These are phyloP conservation scores for Stropharia rugosoannulata DNA, from an alignment of 768 basidiomycete genomes.

Conservation along the genomic window DNA sequence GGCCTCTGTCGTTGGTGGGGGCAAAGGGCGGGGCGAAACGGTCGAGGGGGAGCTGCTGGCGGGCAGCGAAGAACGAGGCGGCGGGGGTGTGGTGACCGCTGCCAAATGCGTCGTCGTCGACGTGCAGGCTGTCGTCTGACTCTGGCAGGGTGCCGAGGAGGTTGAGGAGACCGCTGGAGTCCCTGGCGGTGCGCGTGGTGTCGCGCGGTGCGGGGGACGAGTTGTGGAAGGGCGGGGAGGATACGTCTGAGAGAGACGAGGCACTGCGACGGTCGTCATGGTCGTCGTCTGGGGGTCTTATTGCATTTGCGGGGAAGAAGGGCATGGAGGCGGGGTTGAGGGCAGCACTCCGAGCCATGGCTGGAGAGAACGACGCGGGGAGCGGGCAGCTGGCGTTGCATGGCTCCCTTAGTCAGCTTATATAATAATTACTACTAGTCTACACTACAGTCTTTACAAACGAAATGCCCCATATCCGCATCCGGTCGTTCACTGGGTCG, in stretches of 20 bases:
- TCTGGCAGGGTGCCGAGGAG: conserved; percentile 60
- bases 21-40: conserved; percentile 2
- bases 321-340: conserved; percentile 83
- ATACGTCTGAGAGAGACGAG: no score
- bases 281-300: conserved; percentile 47
- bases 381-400: conserved; percentile 32
- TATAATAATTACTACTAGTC: no score
- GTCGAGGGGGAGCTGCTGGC: conserved; percentile 12
- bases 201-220: conserved; percentile 45
- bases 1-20: no score
- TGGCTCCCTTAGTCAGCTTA: conserved; percentile 29
- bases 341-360: conserved; percentile 75
- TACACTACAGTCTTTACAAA: conserved; percentile 25
- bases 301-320: conserved; percentile 61
- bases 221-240: conserved; percentile 42
- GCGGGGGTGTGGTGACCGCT: conserved; percentile 24
- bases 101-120: conserved; percentile 19
- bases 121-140: conserved; percentile 16
- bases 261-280: conserved; percentile 57
- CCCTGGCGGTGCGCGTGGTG: conserved; percentile 28
- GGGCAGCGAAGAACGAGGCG: no score
- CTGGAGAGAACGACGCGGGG: conserved; percentile 29
- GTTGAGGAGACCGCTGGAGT: conserved; percentile 39
- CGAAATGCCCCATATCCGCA: conserved; percentile 28
- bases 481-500: conserved; percentile 23